Conservation (phyloP, 2,329 filamentous ascomycete genomes). For the Aspergillus sclerotialis region DNA sequence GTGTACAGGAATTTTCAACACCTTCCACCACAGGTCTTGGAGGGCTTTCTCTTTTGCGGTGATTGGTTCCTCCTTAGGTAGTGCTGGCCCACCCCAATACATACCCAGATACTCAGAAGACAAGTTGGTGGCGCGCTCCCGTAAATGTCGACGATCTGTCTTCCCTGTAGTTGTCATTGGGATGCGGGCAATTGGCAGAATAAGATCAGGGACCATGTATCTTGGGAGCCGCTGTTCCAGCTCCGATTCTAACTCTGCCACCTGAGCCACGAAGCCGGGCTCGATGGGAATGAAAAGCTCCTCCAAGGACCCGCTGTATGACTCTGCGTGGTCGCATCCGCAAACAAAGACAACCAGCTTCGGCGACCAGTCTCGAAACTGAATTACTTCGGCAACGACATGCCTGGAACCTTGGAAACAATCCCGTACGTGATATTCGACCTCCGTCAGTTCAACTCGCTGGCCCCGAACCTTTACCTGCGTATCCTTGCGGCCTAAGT, state of each 20-base stretch:
- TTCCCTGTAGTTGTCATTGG: background rate
- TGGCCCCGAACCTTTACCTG: conserved; percentile 57
- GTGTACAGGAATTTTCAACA: too few relatives aligned
- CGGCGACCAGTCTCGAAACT: background rate
- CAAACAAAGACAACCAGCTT: background rate
- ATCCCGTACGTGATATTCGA: conserved; percentile 25
- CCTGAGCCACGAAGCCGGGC: background rate
- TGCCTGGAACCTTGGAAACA: conserved; percentile 9
- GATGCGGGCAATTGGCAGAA: conserved; percentile 5
- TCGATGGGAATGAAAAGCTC: background rate
- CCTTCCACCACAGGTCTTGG: too few relatives aligned
- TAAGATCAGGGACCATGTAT: conserved; percentile 17
- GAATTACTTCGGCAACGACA: conserved; percentile 2
- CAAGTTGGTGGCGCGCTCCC: too few relatives aligned
- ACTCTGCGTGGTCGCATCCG: too few relatives aligned
- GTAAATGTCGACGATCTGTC: background rate
- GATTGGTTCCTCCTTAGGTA: too few relatives aligned
- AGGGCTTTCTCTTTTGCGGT: too few relatives aligned
- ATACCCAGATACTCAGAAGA: too few relatives aligned
- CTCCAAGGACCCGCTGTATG: too few relatives aligned
- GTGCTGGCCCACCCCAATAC: too few relatives aligned
- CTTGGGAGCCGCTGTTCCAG: background rate
- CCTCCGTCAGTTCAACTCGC: conserved; percentile 49
- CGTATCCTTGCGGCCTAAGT: conserved; percentile 50
- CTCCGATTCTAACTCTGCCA: background rate